Percentiles rank a stretch among this genome's conserved stretches.
These are phyloP conservation scores for Strigomonas culicis DNA, from an alignment of 208 protist genomes.

Conservation along the genomic window DNA sequence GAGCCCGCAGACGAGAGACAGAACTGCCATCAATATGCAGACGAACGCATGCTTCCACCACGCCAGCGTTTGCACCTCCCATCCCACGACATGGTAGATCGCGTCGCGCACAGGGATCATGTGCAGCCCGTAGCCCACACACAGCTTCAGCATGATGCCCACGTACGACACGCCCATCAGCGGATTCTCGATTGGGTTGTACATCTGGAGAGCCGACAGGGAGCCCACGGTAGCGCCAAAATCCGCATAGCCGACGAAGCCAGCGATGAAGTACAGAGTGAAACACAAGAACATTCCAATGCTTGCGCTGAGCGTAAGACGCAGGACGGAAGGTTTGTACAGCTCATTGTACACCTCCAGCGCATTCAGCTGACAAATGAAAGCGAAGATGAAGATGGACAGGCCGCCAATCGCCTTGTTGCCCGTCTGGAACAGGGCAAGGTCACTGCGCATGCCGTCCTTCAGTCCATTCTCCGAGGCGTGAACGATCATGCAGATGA, in stretches of 20 bases:
- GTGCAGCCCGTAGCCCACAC: constrained; percentile 59
- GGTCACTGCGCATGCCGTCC: constrained; percentile 17
- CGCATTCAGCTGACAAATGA: constrained; percentile 53
- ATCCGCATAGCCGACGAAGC: constrained; percentile 70
- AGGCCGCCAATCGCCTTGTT: constrained; percentile 37
- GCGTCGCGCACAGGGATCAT: constrained; percentile 64
- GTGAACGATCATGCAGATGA: constrained; percentile 51
- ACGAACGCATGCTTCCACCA: constrained; percentile 50
- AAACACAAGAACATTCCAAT: constrained; percentile 52
- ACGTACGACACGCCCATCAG: constrained; percentile 56
- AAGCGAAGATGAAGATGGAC: constrained; percentile 56
- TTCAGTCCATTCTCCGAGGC: constrained; percentile 24
- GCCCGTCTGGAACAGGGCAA: constrained; percentile 36
- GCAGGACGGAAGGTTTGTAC: constrained; percentile 41
- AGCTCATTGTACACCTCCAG: constrained; percentile 63
- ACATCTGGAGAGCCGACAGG: constrained; percentile 56
- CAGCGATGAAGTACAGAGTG: constrained; percentile 45
- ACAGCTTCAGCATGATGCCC: constrained; percentile 67
- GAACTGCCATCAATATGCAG: constrained; percentile 26
- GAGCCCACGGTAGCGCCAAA: constrained; percentile 39
- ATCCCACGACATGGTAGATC: constrained; percentile 44
- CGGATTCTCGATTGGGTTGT: constrained; percentile 47
- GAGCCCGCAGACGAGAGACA: constrained; percentile 48
- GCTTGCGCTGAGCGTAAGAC: constrained; percentile 31
- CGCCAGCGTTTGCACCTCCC: constrained; percentile 31